A percentile compares a stretch with the other conserved stretches of the same genome.
Conservation (phyloP, 768 basidiomycete genomes). For the Dentipellis fragilis region DNA sequence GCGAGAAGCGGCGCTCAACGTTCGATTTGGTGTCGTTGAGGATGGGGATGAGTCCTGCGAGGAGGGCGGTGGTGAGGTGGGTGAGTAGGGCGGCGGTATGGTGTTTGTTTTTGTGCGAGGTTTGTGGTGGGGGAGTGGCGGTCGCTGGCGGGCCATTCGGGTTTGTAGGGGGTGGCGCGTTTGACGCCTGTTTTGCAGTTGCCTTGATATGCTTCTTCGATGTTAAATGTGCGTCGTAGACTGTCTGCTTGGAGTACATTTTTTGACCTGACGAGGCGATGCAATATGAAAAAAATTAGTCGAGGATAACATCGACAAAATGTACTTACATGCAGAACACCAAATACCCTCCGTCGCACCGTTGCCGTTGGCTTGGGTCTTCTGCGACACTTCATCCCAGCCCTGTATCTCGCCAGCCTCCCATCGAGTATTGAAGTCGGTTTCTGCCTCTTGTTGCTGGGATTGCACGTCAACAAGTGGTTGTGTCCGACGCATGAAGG, state of each 20-base stretch:
- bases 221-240: conserved; percentile 90
- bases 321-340: conserved; percentile 81
- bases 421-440: conserved; percentile 76
- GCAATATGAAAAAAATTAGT: conserved; percentile 4
- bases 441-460: conserved; percentile 52
- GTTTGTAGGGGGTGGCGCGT: conserved; percentile 37
- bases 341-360: conserved; percentile 67
- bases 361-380: conserved; percentile 28
- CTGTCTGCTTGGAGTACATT: conserved; percentile 91
- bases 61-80: conserved; percentile 56
- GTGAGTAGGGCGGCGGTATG: conserved; percentile 64
- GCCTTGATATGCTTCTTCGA: conserved; percentile 97
- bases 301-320: neutral
- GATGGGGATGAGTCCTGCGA: conserved; percentile 50
- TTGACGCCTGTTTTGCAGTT: conserved; percentile 53
- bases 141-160: conserved; percentile 43
- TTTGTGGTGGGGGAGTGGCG: conserved; percentile 21
- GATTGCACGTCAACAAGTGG: conserved; percentile 72
- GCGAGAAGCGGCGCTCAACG: conserved; percentile 90
- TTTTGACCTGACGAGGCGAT: conserved; percentile 64
- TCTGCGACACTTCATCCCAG: conserved; percentile 53
- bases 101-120: conserved; percentile 35
- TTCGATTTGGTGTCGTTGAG: conserved; percentile 91
- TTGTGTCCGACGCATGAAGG: conserved; percentile 76
- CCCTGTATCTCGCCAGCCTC: conserved; percentile 61